phyloP scores from a whole-genome alignment of 805 yeast species.

The Pichia thaimueangensis region DNA sequence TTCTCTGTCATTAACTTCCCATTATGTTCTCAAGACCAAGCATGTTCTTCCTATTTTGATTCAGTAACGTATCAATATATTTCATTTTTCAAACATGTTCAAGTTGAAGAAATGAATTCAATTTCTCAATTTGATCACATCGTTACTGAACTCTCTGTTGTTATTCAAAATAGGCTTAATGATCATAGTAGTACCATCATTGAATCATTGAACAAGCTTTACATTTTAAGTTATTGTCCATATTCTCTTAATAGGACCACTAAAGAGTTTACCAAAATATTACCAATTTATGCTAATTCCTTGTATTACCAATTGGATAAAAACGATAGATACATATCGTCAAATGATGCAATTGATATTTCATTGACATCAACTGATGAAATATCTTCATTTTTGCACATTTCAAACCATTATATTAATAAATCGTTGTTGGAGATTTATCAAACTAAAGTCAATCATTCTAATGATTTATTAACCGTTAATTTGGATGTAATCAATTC shows the following conservation, averaged over 20 bases:
- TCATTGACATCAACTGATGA: neutral
- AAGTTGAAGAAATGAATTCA: conserved; percentile 15
- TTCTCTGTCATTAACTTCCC: conserved; percentile 12
- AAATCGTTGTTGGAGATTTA: neutral
- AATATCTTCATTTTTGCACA: conserved; percentile 3
- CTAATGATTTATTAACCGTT: neutral
- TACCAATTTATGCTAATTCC: conserved; percentile 1
- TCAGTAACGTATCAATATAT: conserved; percentile 19
- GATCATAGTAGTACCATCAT: neutral
- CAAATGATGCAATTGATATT: neutral
- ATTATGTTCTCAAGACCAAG: neutral
- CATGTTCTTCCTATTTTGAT: conserved; percentile 15
- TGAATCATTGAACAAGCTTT: conserved; percentile 8
- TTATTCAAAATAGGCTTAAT: neutral
- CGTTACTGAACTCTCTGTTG: conserved; percentile 12
- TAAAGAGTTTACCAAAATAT: neutral
- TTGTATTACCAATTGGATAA: neutral
- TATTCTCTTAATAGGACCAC: neutral
- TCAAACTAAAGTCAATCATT: neutral
- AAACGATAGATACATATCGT: neutral
- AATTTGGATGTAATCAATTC: neutral
- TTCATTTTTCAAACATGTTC: conserved; percentile 15
- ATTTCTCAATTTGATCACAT: conserved; percentile 17
- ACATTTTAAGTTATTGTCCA: conserved; percentile 2
- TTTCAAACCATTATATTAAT: conserved; percentile 2